A percentile compares a stretch with the other conserved stretches of the same genome.
Conservation (phyloP, 805 yeast species). For the Jamesozyma gamospora region DNA sequence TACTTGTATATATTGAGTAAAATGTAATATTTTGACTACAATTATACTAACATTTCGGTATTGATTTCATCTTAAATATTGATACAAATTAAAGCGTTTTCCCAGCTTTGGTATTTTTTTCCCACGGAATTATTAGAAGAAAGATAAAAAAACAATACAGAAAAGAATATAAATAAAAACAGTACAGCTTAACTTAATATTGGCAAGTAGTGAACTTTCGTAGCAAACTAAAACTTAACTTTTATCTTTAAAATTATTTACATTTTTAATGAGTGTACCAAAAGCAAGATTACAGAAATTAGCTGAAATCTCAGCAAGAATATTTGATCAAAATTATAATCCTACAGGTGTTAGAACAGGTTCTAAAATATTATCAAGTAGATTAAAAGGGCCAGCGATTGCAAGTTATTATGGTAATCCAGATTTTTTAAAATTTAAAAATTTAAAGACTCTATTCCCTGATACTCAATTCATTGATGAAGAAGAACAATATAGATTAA, state of each 20-base stretch:
- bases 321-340: conserved; percentile 63
- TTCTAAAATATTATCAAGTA: conserved; percentile 53
- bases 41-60: too few species aligned
- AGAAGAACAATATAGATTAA: conserved; percentile 58
- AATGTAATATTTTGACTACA: too few species aligned
- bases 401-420: conserved; percentile 67
- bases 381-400: conserved; percentile 64
- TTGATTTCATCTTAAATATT: too few species aligned
- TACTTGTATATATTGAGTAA: too few species aligned
- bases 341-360: conserved; percentile 63
- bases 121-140: too few species aligned
- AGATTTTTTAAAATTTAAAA: conserved; percentile 53
- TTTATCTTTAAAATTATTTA: background rate
- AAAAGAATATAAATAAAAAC: too few species aligned
- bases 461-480: conserved; percentile 47
- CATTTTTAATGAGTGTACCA: conserved; percentile 26
- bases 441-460: conserved; percentile 45
- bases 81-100: too few species aligned
- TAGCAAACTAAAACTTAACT: background rate
- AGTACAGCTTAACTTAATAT: too few species aligned
- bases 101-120: too few species aligned
- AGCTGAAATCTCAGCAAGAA: conserved; percentile 49
- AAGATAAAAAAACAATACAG: too few species aligned
- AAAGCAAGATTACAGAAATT: conserved; percentile 44
- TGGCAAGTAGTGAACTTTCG: too few species aligned